These are phyloP conservation scores for carrot (Daucus carota) DNA, from an alignment of 129 eudicot genomes.

Conservation along the genomic window DNA sequence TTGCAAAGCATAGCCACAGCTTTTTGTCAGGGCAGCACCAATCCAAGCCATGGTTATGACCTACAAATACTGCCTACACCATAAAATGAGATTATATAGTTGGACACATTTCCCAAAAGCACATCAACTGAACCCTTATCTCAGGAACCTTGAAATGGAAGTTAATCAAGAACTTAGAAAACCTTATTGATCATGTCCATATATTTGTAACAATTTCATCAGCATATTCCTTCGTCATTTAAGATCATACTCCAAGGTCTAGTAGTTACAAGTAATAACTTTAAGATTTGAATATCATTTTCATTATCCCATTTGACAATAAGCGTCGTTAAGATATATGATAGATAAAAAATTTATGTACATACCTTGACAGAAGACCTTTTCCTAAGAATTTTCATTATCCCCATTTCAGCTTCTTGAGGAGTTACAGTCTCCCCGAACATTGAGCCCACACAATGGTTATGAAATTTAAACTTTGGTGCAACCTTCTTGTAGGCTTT, in stretches of 20 bases:
- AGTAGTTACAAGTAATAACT: background rate
- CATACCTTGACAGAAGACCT: slow-evolving; percentile 79
- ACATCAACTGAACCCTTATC: background rate
- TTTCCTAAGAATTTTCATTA: slow-evolving; percentile 64
- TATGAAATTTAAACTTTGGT: slow-evolving; percentile 23
- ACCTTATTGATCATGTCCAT: background rate
- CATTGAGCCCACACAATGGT: slow-evolving; percentile 67
- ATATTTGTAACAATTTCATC: background rate
- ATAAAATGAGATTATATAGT: background rate
- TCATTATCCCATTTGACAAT: background rate
- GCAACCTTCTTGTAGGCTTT: slow-evolving; percentile 64
- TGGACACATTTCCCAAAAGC: slow-evolving; percentile 5
- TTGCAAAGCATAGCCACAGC: slow-evolving; percentile 87
- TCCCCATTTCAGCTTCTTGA: slow-evolving; percentile 89
- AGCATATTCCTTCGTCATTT: background rate
- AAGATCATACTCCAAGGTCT: background rate
- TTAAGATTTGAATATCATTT: background rate
- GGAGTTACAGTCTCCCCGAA: slow-evolving; percentile 65
- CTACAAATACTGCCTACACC: slow-evolving; percentile 81
- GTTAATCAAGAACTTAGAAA: background rate
- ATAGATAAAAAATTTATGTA: background rate
- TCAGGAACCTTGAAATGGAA: background rate
- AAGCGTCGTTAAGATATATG: background rate
- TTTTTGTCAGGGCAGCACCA: slow-evolving; percentile 92
- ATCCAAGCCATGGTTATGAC: slow-evolving; percentile 97